Evolutionary conservation across 768 basidiomycete genomes (phyloP), one percentile per base, ranked within the genome.

Genomic region (Mycena indigotica): DNA sequence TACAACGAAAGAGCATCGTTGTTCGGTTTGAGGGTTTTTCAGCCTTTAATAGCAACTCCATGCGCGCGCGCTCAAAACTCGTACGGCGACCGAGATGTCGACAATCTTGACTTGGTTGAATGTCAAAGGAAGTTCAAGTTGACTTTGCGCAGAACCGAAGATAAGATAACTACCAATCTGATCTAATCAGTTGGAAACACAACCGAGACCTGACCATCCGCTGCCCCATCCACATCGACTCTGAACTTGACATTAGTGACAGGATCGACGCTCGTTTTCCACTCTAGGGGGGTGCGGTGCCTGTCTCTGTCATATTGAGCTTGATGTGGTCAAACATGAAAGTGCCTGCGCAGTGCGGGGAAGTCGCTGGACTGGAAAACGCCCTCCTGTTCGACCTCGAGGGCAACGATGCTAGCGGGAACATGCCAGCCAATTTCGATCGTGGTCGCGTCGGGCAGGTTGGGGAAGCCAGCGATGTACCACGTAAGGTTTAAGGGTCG

Each of bases 351-450:
- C 35, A 12, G 12, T n/a, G 12, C 21, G 46, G 55, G 56, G 29
- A 51, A 57, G 29, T 52, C 56, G 56, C 56, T 50, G 28, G 55
- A 28, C 55, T n/a, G 21, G 8, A 39, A 50, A 30, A 56, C 55
- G 39, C 55, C 55, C 26, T 50, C 55, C 39, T 50, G 48, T 49
- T 56, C 55, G 35, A 56, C 26, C 48, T 50, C 10, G 55, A 56
- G 48, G 40, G 55, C 55, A n/a, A 24, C 55, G 35, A 49, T 19
- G 32, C 40, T 32, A 35, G 54, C 44, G 35, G 39, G 49, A 17
- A 41, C 49, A 23, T 49, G 17, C 55, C 55, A 56, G 49, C 55
- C 49, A 28, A 56, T 25, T 50, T 56, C 48, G 30, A 56, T 46
- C 21, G 35, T 50, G 48, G 55, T 46, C 21, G 55, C 21, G 28